These are phyloP conservation scores for Ascochyta viciae-villosae DNA, from an alignment of 2,329 filamentous ascomycete genomes.

Conservation along the genomic window DNA sequence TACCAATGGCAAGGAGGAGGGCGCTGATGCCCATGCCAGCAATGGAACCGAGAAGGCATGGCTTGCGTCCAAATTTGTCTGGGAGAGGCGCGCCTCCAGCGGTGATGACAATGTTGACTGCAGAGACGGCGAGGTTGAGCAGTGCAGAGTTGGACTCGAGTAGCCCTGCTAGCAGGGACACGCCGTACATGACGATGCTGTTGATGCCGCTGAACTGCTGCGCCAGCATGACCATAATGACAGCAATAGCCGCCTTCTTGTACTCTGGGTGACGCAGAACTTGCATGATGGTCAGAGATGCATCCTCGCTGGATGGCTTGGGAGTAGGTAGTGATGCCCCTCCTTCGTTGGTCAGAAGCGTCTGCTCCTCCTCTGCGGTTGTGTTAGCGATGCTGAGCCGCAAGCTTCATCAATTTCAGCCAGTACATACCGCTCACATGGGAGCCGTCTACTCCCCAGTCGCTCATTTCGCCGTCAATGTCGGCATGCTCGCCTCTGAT, in stretches of 20 bases:
- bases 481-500: slow-evolving; percentile 75
- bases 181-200: slow-evolving; percentile 98
- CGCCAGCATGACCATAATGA: slow-evolving; percentile 91
- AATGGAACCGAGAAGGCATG: slow-evolving; percentile 82
- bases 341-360: slow-evolving; percentile 63
- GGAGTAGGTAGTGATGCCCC: slow-evolving; percentile 30
- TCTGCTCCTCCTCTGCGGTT: slow-evolving; percentile 69
- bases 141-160: slow-evolving; percentile 82
- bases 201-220: slow-evolving; percentile 95
- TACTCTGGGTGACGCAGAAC: slow-evolving; percentile 73
- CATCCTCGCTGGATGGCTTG: slow-evolving; percentile 40
- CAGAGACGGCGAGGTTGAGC: slow-evolving; percentile 85
- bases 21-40: slow-evolving; percentile 83
- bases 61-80: slow-evolving; percentile 87
- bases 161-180: slow-evolving; percentile 82
- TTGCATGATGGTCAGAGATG: slow-evolving; percentile 54
- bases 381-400: slow-evolving; percentile 20
- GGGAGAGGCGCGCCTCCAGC: slow-evolving; percentile 81
- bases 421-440: slow-evolving; percentile 37
- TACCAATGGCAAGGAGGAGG: slow-evolving; percentile 79
- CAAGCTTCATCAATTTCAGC: fast-evolving
- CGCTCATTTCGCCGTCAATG: slow-evolving; percentile 74
- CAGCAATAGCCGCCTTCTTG: slow-evolving; percentile 82
- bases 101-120: slow-evolving; percentile 85
- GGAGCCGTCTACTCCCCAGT: slow-evolving; percentile 50